phyloP scores from a whole-genome alignment of 805 yeast species.

The Kluyveromyces aestuarii region DNA sequence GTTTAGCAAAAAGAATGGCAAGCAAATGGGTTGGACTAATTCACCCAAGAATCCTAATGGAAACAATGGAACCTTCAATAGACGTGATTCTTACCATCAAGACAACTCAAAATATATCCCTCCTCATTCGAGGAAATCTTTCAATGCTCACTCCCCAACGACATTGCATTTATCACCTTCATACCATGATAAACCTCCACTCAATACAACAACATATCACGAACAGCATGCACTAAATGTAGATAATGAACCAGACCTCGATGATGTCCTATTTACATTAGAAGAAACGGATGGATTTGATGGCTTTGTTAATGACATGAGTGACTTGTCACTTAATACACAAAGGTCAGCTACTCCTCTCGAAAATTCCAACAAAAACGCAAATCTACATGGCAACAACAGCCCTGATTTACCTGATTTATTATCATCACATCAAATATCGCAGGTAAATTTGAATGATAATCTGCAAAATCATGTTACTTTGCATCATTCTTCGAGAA shows the following conservation, averaged over 20 bases:
- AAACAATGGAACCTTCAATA: slow-evolving; percentile 7
- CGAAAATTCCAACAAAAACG: slow-evolving; percentile 1
- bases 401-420: slow-evolving; percentile 19
- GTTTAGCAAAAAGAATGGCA: slow-evolving; percentile 33
- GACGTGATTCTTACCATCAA: slow-evolving; percentile 10
- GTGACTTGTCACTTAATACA: slow-evolving; percentile 14
- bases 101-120: slow-evolving; percentile 54
- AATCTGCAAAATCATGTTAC: slow-evolving; percentile 1
- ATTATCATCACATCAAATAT: slow-evolving; percentile 20
- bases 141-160: slow-evolving; percentile 9
- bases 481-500: slow-evolving; percentile 1
- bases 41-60: slow-evolving; percentile 19
- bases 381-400: slow-evolving; percentile 3
- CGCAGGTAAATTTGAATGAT: background rate
- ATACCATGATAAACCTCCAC: slow-evolving; percentile 24
- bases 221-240: slow-evolving; percentile 12
- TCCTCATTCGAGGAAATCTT: slow-evolving; percentile 47
- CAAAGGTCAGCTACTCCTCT: slow-evolving; percentile 5
- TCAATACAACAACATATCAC: slow-evolving; percentile 21
- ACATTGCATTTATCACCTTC: slow-evolving; percentile 21
- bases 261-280: slow-evolving; percentile 26
- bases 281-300: slow-evolving; percentile 27
- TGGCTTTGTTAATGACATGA: slow-evolving; percentile 20
- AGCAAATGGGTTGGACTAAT: slow-evolving; percentile 14
- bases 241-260: slow-evolving; percentile 20